Evolutionary conservation across 306 rosid genomes (phyloP).

Genomic region (Cucurbita argyrosperma): DNA sequence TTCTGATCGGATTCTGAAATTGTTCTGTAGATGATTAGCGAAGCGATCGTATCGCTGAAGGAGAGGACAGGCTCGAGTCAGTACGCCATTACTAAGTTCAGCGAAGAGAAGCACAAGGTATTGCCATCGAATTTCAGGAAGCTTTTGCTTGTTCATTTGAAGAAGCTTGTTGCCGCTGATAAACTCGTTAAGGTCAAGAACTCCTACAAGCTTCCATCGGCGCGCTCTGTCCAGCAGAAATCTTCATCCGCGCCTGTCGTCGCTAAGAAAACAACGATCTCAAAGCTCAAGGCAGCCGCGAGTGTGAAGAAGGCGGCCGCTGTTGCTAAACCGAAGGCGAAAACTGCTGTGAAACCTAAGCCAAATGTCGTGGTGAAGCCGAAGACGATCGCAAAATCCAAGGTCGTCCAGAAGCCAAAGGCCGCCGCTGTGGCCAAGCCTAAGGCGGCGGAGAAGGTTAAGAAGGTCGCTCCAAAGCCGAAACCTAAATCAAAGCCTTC

Average conservation of each 20-base stretch:
- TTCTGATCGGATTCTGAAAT: background rate
- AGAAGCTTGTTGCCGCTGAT: conserved; percentile 50
- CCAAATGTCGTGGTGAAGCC: background rate
- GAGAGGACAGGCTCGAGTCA: conserved; percentile 37
- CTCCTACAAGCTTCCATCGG: conserved; percentile 48
- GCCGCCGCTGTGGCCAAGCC: background rate
- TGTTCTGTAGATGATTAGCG: conserved; percentile 21
- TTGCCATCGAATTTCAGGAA: conserved; percentile 47
- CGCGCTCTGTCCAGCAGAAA: background rate
- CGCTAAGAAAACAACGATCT: background rate
- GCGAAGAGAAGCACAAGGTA: conserved; percentile 35
- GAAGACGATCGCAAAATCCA: background rate
- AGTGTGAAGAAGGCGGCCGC: background rate
- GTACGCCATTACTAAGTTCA: conserved; percentile 32
- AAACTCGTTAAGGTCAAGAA: conserved; percentile 67
- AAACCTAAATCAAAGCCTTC: background rate
- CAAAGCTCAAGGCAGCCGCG: conserved; percentile 8
- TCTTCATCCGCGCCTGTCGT: conserved; percentile 8
- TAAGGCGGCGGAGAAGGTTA: background rate
- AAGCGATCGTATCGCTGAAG: conserved; percentile 27
- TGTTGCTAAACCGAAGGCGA: background rate
- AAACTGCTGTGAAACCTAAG: background rate
- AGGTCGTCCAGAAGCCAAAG: conserved; percentile 11
- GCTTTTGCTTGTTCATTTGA: conserved; percentile 44
- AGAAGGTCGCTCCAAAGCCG: conserved; percentile 11